Percentiles rank a stretch among this genome's conserved stretches.
Evolutionary conservation across 1,284 basidiomycete genomes (phyloP).

Genomic region (Cryptococcus hybrid): DNA sequence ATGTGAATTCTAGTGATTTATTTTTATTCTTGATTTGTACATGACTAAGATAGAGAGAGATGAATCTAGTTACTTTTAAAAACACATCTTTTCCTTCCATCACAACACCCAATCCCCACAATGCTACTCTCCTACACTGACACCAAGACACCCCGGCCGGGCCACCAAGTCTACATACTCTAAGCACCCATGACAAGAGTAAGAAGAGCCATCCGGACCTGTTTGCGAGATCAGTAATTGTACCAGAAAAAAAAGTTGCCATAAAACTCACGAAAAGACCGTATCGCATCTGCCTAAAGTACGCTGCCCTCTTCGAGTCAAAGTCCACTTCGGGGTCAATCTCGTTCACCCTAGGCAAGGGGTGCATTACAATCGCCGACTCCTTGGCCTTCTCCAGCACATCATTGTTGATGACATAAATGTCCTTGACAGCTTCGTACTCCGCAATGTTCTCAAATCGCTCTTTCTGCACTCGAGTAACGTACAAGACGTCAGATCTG

Average conservation of each 20-base stretch:
- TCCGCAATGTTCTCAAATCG: conserved; percentile 78
- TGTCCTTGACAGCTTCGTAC: conserved; percentile 89
- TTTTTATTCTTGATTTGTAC: too few species aligned
- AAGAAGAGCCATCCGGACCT: conserved; percentile 76
- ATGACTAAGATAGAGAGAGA: too few species aligned
- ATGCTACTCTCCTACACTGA: too few species aligned
- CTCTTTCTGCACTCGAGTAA: conserved; percentile 95
- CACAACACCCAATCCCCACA: too few species aligned
- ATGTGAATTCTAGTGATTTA: too few species aligned
- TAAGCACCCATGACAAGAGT: conserved; percentile 61
- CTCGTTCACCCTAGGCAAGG: conserved; percentile 91
- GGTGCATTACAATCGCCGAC: conserved; percentile 98
- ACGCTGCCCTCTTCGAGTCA: conserved; percentile 88
- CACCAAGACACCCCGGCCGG: too few species aligned
- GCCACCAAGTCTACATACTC: too few species aligned
- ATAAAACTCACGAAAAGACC: conserved; percentile 79
- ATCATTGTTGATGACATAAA: conserved; percentile 92
- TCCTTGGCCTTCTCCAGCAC: conserved; percentile 88
- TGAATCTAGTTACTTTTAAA: too few species aligned
- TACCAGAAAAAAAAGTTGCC: neutral
- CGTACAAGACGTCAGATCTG: conserved; percentile 96
- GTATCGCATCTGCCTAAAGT: conserved; percentile 99
- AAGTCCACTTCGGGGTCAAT: conserved; percentile 99
- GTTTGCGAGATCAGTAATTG: conserved; percentile 4
- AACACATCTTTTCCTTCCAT: too few species aligned